Evolutionary conservation across 164 flowering plant species (phyloP).

Genomic region (Pachysandra terminalis): DNA sequence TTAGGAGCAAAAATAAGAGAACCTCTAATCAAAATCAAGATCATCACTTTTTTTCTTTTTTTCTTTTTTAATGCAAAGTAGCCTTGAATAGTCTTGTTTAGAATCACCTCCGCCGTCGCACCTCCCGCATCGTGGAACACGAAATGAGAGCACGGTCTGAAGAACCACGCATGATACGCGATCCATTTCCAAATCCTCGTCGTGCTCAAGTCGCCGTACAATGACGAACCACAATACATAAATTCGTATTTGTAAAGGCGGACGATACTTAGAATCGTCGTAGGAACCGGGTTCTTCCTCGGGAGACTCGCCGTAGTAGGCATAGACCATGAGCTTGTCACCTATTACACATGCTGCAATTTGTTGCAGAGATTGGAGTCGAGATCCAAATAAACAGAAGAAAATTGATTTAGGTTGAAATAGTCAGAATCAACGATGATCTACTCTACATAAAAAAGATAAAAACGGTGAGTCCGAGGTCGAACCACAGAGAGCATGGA

Average conservation of each 20-base stretch:
- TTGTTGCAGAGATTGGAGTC: no score
- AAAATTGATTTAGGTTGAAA: conserved; percentile 37
- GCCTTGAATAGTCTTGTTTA: conserved; percentile 29
- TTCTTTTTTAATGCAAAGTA: no score
- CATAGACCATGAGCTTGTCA: conserved; percentile 48
- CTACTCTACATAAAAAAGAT: no score
- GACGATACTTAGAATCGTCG: conserved; percentile 36
- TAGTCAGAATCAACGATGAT: conserved; percentile 67
- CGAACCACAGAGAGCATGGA: no score
- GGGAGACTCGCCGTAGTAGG: conserved; percentile 41
- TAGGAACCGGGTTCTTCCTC: conserved; percentile 45
- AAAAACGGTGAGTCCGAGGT: no score
- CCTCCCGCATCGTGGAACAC: conserved; percentile 75
- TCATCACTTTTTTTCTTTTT: no score
- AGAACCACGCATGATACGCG: conserved; percentile 70
- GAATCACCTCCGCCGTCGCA: conserved; percentile 45
- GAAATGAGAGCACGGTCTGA: conserved; percentile 58
- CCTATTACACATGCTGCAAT: no score
- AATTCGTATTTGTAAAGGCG: conserved; percentile 57
- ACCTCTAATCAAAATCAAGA: no score
- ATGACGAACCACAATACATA: conserved; percentile 63
- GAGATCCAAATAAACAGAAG: no score
- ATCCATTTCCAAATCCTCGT: conserved; percentile 60
- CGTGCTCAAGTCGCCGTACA: conserved; percentile 56
- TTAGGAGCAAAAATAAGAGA: no score